Evolutionary conservation across 164 flowering plant genomes (phyloP).

Genomic region (Magnolia kwangsiensis): DNA sequence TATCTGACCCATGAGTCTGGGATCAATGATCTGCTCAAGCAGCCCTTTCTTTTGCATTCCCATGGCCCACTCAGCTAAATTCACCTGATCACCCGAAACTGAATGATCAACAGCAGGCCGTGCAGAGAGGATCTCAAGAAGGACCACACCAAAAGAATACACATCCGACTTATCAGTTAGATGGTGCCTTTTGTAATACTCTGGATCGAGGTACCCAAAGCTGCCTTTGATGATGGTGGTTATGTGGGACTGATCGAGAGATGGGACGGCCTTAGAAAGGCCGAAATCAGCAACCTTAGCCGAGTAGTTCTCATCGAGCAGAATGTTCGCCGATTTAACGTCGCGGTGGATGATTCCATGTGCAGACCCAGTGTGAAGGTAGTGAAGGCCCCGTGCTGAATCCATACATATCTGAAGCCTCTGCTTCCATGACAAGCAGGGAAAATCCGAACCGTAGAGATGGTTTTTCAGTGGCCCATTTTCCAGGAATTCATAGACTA

Average conservation of each 20-base stretch:
- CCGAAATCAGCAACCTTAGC: slow-evolving; percentile 17
- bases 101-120: slow-evolving; percentile 38
- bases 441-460: slow-evolving; percentile 11
- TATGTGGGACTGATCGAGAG: slow-evolving; percentile 10
- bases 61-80: slow-evolving; percentile 39
- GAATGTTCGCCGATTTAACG: slow-evolving; percentile 12
- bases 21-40: slow-evolving; percentile 29
- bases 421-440: slow-evolving; percentile 21
- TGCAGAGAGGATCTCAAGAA: slow-evolving; percentile 42
- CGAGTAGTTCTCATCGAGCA: slow-evolving; percentile 4
- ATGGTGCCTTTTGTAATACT: slow-evolving; percentile 10
- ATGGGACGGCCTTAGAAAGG: slow-evolving; percentile 2
- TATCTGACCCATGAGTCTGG: slow-evolving; percentile 23
- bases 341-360: slow-evolving; percentile 11
- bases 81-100: slow-evolving; percentile 50
- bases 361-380: slow-evolving; percentile 14
- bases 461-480: slow-evolving; percentile 20
- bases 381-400: slow-evolving; percentile 10
- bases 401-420: slow-evolving; percentile 16
- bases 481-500: slow-evolving; percentile 24
- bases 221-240: slow-evolving; percentile 9
- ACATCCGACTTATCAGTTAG: slow-evolving; percentile 14
- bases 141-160: slow-evolving; percentile 13
- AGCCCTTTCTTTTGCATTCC: slow-evolving; percentile 15
- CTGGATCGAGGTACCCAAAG: slow-evolving; percentile 17